Percentiles rank a stretch among this genome's conserved stretches.
Conservation (phyloP, 345 rosid genomes). For the Adansonia digitata region DNA sequence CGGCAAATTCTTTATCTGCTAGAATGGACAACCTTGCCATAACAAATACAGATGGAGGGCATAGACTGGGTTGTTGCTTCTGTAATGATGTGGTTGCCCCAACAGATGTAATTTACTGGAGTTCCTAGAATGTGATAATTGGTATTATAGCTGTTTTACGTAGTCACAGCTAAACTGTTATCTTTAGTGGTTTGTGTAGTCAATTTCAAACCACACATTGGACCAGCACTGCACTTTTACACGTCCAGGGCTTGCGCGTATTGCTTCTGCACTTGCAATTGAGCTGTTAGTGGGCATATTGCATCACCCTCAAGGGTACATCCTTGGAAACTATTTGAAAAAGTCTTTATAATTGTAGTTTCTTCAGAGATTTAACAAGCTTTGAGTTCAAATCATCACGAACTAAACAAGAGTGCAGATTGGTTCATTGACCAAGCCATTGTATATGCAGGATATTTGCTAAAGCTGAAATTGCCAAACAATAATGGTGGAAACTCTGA, state of each 20-base stretch:
- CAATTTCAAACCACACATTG: constrained; percentile 83
- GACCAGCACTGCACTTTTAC: constrained; percentile 99
- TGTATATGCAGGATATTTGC: constrained; percentile 49
- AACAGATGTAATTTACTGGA: constrained; percentile 54
- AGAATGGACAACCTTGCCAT: constrained; percentile 37
- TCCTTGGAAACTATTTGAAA: constrained; percentile 3
- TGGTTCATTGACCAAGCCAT: background rate
- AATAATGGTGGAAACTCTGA: constrained; percentile 38
- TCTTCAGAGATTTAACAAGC: background rate
- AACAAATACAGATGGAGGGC: constrained; percentile 28
- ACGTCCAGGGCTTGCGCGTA: constrained; percentile 93
- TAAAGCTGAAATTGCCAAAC: constrained; percentile 47
- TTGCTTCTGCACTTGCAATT: constrained; percentile 83
- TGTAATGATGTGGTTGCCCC: constrained; percentile 97
- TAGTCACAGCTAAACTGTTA: constrained; percentile 1
- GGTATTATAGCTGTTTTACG: background rate
- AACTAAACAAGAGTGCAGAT: constrained; percentile 1
- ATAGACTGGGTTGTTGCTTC: constrained; percentile 94
- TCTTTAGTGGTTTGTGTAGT: constrained; percentile 40
- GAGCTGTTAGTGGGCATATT: constrained; percentile 76
- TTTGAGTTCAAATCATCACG: background rate
- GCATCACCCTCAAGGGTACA: constrained; percentile 86
- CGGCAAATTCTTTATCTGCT: constrained; percentile 28
- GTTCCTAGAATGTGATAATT: constrained; percentile 6
- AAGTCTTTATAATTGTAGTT: background rate